These are phyloP conservation scores for Marasmius fiardii DNA, from an alignment of 1,284 basidiomycete species.

Conservation along the genomic window DNA sequence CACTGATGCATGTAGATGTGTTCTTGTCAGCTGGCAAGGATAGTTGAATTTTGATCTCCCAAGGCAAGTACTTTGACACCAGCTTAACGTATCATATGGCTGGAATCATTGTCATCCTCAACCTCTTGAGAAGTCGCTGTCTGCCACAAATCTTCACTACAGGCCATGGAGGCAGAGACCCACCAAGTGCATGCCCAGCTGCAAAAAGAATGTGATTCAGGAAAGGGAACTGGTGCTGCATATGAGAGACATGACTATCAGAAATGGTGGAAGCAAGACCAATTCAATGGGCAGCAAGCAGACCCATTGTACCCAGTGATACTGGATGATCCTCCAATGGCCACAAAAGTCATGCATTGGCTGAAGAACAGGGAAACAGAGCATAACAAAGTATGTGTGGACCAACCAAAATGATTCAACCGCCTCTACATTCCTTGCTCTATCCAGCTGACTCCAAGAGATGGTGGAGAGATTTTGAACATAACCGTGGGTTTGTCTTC, in stretches of 20 bases:
- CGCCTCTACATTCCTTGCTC: too few species aligned
- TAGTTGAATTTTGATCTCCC: too few species aligned
- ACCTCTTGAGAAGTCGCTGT: neutral
- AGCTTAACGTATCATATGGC: neutral
- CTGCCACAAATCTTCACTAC: neutral
- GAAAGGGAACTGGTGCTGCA: neutral
- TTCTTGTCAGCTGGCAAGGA: too few species aligned
- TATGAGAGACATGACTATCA: neutral
- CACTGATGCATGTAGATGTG: too few species aligned
- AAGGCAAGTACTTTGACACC: too few species aligned
- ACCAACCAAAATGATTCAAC: too few species aligned
- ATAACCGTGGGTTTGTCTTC: neutral
- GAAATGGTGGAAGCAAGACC: neutral
- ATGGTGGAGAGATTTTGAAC: neutral
- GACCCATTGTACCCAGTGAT: neutral
- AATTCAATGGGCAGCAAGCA: neutral
- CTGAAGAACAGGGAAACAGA: neutral
- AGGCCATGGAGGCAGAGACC: neutral
- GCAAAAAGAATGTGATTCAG: neutral
- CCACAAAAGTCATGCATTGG: neutral
- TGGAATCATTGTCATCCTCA: neutral
- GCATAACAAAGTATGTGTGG: too few species aligned
- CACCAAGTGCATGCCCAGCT: neutral
- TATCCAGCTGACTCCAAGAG: neutral
- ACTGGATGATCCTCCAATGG: neutral